Evolutionary conservation across 2,329 filamentous ascomycete genomes (phyloP).

Genomic region (Truncatella angustata): DNA sequence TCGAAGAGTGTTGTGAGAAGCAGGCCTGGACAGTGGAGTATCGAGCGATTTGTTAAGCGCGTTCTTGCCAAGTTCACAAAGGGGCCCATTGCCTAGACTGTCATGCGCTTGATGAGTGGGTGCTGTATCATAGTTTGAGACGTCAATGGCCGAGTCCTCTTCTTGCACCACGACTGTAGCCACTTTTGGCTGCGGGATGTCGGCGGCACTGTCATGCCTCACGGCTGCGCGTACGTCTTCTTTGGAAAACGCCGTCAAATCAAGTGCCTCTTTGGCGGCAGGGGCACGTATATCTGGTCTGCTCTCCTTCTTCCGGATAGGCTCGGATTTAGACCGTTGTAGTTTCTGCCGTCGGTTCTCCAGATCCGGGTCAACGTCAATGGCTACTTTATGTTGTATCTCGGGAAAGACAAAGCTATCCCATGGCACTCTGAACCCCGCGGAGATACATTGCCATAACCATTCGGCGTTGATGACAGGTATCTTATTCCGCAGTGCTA

Average conservation of each 20-base stretch:
- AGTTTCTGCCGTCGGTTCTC: slow-evolving; percentile 17
- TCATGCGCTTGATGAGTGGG: slow-evolving; percentile 33
- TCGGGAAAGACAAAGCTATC: slow-evolving; percentile 47
- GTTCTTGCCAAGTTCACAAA: slow-evolving; percentile 40
- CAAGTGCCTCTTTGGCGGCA: slow-evolving; percentile 30
- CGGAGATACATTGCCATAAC: slow-evolving; percentile 78
- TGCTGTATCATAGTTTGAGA: slow-evolving; percentile 38
- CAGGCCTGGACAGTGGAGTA: slow-evolving; percentile 29
- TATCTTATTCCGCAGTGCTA: slow-evolving; percentile 72
- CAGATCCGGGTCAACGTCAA: slow-evolving; percentile 12
- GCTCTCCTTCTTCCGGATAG: slow-evolving; percentile 14
- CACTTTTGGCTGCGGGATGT: neutral
- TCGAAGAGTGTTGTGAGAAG: slow-evolving; percentile 24
- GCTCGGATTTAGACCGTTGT: slow-evolving; percentile 19
- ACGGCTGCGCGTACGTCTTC: slow-evolving; percentile 18
- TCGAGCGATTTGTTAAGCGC: slow-evolving; percentile 38
- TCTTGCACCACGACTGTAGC: slow-evolving; percentile 10
- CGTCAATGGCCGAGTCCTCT: slow-evolving; percentile 14
- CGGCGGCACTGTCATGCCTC: neutral
- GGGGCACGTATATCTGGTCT: slow-evolving; percentile 15
- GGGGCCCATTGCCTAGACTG: slow-evolving; percentile 27
- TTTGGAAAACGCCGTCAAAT: slow-evolving; percentile 37
- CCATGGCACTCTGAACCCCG: slow-evolving; percentile 45
- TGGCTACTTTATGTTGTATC: slow-evolving; percentile 31
- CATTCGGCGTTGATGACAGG: slow-evolving; percentile 80